phyloP scores from a whole-genome alignment of 345 rosid genomes.

The Pugionium cornutum region DNA sequence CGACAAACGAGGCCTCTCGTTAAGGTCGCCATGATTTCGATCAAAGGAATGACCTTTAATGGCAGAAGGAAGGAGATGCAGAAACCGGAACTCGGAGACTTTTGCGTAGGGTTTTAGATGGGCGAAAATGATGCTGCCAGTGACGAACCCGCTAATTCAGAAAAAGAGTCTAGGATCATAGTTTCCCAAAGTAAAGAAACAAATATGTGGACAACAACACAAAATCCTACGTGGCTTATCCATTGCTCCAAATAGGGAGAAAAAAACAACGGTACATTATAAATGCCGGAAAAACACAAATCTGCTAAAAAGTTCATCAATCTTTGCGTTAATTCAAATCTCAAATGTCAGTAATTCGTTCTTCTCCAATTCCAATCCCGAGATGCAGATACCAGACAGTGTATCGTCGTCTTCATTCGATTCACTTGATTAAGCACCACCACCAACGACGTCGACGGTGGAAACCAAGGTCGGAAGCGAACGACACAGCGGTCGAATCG shows the following conservation, averaged over 20 bases:
- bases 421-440: conserved; percentile 3
- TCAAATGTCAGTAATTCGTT: conserved; percentile 34
- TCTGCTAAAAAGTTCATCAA: conserved; percentile 2
- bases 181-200: not conserved
- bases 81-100: conserved; percentile 30
- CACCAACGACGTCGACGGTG: conserved; percentile 24
- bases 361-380: conserved; percentile 35
- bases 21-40: conserved; percentile 54
- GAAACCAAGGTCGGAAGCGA: conserved; percentile 33
- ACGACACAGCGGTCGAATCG: conserved; percentile 23
- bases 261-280: conserved; percentile 3
- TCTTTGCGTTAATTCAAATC: conserved; percentile 17
- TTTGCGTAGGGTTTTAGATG: conserved; percentile 45
- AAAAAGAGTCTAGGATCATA: conserved; percentile 3
- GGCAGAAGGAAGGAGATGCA: conserved; percentile 27
- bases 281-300: conserved; percentile 4
- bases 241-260: conserved; percentile 18
- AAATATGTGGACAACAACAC: conserved; percentile 32
- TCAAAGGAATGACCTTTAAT: conserved; percentile 35
- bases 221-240: conserved; percentile 42
- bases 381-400: conserved; percentile 26
- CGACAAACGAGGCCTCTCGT: conserved; percentile 72
- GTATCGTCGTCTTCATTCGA: conserved; percentile 21
- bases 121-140: not conserved
- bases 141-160: not conserved